phyloP scores from a whole-genome alignment of 2,329 filamentous ascomycete species.

The Hymenoscyphus fructigenus region DNA sequence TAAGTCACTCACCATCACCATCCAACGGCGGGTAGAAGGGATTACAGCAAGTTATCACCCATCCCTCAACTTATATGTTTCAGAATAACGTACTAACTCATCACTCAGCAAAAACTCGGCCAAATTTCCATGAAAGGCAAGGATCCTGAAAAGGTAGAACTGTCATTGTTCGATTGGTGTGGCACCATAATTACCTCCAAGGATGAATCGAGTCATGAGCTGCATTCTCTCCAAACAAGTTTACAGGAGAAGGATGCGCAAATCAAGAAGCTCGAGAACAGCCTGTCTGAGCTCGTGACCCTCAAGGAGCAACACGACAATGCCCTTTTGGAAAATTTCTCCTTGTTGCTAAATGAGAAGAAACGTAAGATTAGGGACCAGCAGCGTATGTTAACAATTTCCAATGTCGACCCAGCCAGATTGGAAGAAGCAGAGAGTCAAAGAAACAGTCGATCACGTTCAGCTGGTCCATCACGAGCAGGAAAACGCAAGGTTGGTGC shows the following conservation, averaged over 20 bases:
- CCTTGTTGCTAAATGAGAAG: constrained; percentile 72
- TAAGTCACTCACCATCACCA: constrained; percentile 56
- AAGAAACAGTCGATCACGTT: constrained; percentile 11
- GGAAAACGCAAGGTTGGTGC: constrained; percentile 51
- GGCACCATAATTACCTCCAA: constrained; percentile 50
- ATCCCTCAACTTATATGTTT: constrained; percentile 10
- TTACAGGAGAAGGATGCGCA: constrained; percentile 51
- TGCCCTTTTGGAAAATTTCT: constrained; percentile 67
- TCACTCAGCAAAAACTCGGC: constrained; percentile 65
- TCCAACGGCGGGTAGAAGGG: constrained; percentile 65
- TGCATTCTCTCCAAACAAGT: constrained; percentile 40
- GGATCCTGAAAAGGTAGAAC: constrained; percentile 47
- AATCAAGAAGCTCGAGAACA: constrained; percentile 57
- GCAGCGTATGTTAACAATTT: constrained; percentile 53
- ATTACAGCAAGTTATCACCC: constrained; percentile 57
- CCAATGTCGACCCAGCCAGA: constrained; percentile 31
- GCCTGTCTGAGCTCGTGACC: constrained; percentile 64
- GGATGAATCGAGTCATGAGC: constrained; percentile 15
- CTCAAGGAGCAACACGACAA: constrained; percentile 68
- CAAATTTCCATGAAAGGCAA: constrained; percentile 54
- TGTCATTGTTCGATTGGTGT: constrained; percentile 72
- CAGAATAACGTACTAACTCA: constrained; percentile 16
- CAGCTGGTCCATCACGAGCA: constrained; percentile 40
- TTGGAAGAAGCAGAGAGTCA: constrained; percentile 19
- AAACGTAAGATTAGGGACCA: constrained; percentile 78